Base-by-base conservation (phyloP, 192 early-diverging fungal genomes). In the Entophlyctis helioformis region DNA sequence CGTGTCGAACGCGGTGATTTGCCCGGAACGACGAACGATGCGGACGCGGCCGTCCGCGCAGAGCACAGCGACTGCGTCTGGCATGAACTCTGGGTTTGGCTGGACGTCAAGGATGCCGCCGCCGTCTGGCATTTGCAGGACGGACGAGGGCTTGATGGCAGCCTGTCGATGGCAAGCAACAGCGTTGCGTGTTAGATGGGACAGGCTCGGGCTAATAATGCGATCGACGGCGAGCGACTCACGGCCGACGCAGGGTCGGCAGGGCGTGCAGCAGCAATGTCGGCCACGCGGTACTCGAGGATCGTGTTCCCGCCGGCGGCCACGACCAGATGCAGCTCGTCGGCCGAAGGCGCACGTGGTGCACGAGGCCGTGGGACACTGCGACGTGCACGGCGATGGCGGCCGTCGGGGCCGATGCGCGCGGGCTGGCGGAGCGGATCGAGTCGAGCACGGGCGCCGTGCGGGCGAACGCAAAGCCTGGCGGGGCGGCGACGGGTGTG, bases 1-100 rank as follows among this genome's bases (percentile, higher is more conserved):
- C 19, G 54, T 32, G 23, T 51, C 53, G 15, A 85, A 51, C 8
- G 39, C 53, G 1, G 48, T 71, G 18, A 18, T 42, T 18, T 20
- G 3, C 16, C 32, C 32, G 3, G 16, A 21, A 25, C 34, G 23
- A 22, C 24, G 22, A 5, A 47, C 36, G 21, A 47, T 47, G 32
- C 10, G 16, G 15, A 43, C 50, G n/a, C 1, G 6, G 16, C 50
- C 50, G 2, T 52, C 42, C n/a, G n/a, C 22, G 7, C 8, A 37
- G 21, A 56, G 28, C 6, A 40, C 54, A 10, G 54, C 54, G 13
- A 21, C 36, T 9, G 31, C n/a, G 18, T 47, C 19, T 27, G 54
- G 54, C 9, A 49, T 21, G 11, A 12, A 21, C 11, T 36, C 41
- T 24, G 44, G 41, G 39, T 47, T 49, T 7, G 44, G 32, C 26